phyloP scores from a whole-genome alignment of 2,329 filamentous ascomycete genomes.

The Phyllosticta ampelicida region DNA sequence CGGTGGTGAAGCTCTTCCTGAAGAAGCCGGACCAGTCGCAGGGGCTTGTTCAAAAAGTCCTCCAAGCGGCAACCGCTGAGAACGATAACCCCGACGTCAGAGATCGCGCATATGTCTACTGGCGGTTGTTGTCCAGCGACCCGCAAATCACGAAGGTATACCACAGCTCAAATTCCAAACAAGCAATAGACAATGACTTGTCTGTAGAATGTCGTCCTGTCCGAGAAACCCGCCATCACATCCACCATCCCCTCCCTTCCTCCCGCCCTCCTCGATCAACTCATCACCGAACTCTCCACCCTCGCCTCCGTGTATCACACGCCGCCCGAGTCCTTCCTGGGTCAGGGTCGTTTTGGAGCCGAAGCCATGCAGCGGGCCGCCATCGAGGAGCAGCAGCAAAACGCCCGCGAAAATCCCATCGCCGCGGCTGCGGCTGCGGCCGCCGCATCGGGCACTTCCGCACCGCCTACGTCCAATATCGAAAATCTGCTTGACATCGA shows the following conservation, averaged over 20 bases:
- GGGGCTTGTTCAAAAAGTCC: slow-evolving; percentile 82
- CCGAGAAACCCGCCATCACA: slow-evolving; percentile 86
- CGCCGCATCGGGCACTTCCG: slow-evolving; percentile 45
- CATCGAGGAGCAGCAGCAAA: slow-evolving; percentile 90
- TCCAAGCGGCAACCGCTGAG: slow-evolving; percentile 84
- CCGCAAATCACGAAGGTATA: slow-evolving; percentile 75
- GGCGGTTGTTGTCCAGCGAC: slow-evolving; percentile 89
- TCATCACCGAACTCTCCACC: slow-evolving; percentile 86
- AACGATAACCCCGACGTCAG: slow-evolving; percentile 97
- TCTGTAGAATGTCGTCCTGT: slow-evolving; percentile 68
- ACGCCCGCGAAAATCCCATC: slow-evolving; percentile 87
- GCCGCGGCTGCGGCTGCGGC: slow-evolving; percentile 70
- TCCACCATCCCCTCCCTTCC: slow-evolving; percentile 90
- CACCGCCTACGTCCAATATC: slow-evolving; percentile 59
- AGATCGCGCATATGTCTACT: slow-evolving; percentile 96
- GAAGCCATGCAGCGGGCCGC: slow-evolving; percentile 91
- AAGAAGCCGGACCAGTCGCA: slow-evolving; percentile 93
- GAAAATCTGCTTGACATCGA: slow-evolving; percentile 96
- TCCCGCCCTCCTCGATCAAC: slow-evolving; percentile 69
- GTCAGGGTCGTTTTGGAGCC: slow-evolving; percentile 85
- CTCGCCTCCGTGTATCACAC: slow-evolving; percentile 98
- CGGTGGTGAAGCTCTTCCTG: slow-evolving; percentile 92
- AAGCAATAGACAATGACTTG: neutral
- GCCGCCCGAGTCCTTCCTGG: slow-evolving; percentile 94
- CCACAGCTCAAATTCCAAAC: neutral